These are phyloP conservation scores for Xylaria sp. DNA, from an alignment of 2,329 filamentous ascomycete genomes.

Conservation along the genomic window DNA sequence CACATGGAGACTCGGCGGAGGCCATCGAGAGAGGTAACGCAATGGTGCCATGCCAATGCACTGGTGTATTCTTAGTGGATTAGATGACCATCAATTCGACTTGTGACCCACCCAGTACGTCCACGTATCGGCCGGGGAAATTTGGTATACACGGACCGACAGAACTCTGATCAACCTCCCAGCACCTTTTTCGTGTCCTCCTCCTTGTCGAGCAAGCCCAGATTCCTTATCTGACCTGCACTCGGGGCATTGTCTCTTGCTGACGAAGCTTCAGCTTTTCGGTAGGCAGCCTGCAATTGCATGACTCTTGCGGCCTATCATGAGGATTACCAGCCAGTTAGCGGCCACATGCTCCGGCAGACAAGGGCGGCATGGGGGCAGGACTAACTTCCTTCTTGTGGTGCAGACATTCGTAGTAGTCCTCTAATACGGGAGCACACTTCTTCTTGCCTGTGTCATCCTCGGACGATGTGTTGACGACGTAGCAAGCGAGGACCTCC, in stretches of 20 bases:
- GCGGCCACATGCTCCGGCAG: conserved; percentile 10
- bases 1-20: background rate
- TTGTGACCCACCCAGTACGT: conserved; percentile 41
- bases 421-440: conserved; percentile 85
- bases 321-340: conserved; percentile 24
- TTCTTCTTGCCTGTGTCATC: conserved; percentile 86
- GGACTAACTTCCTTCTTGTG: conserved; percentile 94
- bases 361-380: conserved; percentile 1
- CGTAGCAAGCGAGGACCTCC: conserved; percentile 97
- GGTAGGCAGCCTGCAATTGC: conserved; percentile 85
- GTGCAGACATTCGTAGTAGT: conserved; percentile 99
- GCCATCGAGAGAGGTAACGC: conserved; percentile 7
- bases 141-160: conserved; percentile 31
- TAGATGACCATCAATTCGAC: conserved; percentile 37
- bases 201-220: conserved; percentile 86
- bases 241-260: conserved; percentile 83
- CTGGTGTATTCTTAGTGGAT: conserved; percentile 24
- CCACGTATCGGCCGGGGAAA: conserved; percentile 39
- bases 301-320: conserved; percentile 78
- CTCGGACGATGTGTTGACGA: conserved; percentile 86
- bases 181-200: conserved; percentile 77
- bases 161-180: conserved; percentile 44
- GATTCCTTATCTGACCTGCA: conserved; percentile 85
- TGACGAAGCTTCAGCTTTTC: conserved; percentile 79
- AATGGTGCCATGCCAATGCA: conserved; percentile 14